Evolutionary conservation across 1,139 yeast genomes (phyloP).

Genomic region (Pichia sp.): DNA sequence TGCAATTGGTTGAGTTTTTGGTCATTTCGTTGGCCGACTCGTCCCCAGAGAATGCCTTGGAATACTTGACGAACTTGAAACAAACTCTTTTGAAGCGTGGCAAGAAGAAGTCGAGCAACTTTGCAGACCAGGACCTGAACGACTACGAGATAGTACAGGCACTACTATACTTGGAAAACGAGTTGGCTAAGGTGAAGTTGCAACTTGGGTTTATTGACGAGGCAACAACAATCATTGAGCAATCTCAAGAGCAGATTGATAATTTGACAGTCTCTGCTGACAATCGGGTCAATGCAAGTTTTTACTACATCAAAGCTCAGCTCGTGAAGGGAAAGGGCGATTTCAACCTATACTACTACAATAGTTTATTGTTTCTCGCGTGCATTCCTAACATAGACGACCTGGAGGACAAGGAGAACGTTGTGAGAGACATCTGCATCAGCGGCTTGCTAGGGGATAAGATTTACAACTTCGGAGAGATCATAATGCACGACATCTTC

Average conservation of each 20-base stretch:
- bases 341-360: conserved; percentile 74
- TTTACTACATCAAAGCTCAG: conserved; percentile 75
- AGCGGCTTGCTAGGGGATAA: conserved; percentile 89
- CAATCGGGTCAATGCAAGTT: conserved; percentile 74
- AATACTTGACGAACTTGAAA: conserved; percentile 51
- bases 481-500: conserved; percentile 83
- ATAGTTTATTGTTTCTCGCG: conserved; percentile 57
- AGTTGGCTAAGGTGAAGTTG: conserved; percentile 69
- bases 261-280: conserved; percentile 53
- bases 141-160: conserved; percentile 41
- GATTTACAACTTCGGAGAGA: conserved; percentile 93
- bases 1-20: conserved; percentile 73
- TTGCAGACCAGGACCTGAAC: conserved; percentile 34
- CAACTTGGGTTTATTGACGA: conserved; percentile 53
- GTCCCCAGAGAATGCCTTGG: conserved; percentile 42
- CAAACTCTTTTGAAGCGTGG: conserved; percentile 41
- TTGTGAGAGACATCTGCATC: conserved; percentile 78
- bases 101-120: conserved; percentile 35
- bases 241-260: conserved; percentile 56
- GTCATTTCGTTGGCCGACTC: conserved; percentile 46
- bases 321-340: conserved; percentile 71
- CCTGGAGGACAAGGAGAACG: conserved; percentile 48
- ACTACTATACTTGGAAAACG: conserved; percentile 63
- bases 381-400: conserved; percentile 54
- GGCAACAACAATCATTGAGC: conserved; percentile 67